Evolutionary conservation across 257 asterid species (phyloP).

Genomic region (Nicotiana obtusifolia): DNA sequence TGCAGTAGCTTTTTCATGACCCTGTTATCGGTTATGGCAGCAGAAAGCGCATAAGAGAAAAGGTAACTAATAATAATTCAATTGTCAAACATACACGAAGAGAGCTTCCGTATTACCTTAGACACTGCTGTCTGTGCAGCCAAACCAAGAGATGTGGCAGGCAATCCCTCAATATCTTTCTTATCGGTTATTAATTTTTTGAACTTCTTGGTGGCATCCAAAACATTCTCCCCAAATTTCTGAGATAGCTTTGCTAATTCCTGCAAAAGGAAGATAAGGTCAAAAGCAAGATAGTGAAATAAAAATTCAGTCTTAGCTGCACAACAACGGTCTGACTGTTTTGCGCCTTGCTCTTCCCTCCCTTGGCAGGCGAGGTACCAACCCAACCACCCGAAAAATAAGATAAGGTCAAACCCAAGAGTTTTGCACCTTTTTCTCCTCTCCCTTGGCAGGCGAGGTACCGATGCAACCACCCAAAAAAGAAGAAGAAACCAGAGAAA

Average conservation of each 20-base stretch:
- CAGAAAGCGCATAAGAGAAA: conserved; percentile 7
- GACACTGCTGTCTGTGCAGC: conserved; percentile 97
- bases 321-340: background rate
- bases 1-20: conserved; percentile 89
- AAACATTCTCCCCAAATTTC: conserved; percentile 88
- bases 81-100: background rate
- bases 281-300: conserved; percentile 1
- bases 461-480: too few species aligned
- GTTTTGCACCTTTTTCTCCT: too few species aligned
- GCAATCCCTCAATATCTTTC: conserved; percentile 90
- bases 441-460: too few species aligned
- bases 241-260: conserved; percentile 78
- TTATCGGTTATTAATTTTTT: conserved; percentile 84
- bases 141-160: conserved; percentile 81
- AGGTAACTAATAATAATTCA: background rate
- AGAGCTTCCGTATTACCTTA: conserved; percentile 41
- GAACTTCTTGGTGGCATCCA: conserved; percentile 92
- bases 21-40: conserved; percentile 41
- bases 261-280: conserved; percentile 35
- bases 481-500: background rate
- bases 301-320: background rate
- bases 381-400: too few species aligned
- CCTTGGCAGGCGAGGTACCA: too few species aligned
- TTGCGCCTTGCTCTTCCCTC: too few species aligned
- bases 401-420: too few species aligned